Evolutionary conservation across 1,139 yeast species (phyloP), one percentile per base, ranked within the genome.

Genomic region (Candida mesenterica): DNA sequence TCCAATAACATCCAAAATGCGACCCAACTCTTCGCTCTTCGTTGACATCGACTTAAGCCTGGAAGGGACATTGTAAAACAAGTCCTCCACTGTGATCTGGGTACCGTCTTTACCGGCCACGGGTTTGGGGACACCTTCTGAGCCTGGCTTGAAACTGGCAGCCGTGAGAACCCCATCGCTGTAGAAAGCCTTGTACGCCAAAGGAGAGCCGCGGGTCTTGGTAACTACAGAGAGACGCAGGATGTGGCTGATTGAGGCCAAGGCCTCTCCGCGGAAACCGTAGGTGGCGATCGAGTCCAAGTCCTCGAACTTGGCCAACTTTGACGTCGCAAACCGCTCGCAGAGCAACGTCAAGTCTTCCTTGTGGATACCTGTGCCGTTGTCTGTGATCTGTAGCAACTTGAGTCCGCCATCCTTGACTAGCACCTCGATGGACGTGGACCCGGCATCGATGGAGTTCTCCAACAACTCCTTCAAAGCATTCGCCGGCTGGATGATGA

Each of bases 91-190:
- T 0, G 75, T 61, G 27, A 94, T 75, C 42, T 82, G 89, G 0
- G 98, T 92, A 0, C 99, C 99, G 31, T 72, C 73, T 42, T 77
- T 82, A 0, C 97, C 97, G 0, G 98, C 98, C 1, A 77, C 71
- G 0, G 96, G 89, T 44, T 75, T 75, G 0, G 94, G 87, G 0
- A 72, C 77, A 1, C 58, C 43, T 3, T 43, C 40, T 25, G 28
- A 13, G 5, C 37, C 44, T 4, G 50, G 48, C 41, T 59, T 65
- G 50, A 63, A 69, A 38, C 61, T 65, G 7, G 65, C 49, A 1
- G 66, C 62, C 12, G 64, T 62, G 44, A 85, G 56, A 28, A 66
- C 70, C 2, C 97, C 97, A 42, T 80, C 79, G 2, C 71, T 42
- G 51, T 82, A 90, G 17, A 61, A 65, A 0, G 83, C 87, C 45